phyloP scores from a whole-genome alignment of 164 flowering plant species.

The Cinnamomum chago region DNA sequence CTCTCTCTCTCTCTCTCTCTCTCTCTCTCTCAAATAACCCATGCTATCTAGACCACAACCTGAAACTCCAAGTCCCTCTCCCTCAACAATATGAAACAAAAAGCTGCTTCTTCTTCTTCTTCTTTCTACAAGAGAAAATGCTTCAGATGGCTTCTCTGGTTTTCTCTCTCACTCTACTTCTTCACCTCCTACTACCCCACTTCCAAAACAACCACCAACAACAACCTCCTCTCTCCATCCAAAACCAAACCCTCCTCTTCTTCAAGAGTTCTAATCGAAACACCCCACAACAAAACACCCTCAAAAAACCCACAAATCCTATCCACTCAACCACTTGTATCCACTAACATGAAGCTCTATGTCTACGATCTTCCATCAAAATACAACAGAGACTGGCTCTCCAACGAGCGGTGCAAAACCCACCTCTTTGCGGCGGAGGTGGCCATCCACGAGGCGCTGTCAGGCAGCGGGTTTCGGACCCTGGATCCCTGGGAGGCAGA shows the following conservation, averaged over 20 bases:
- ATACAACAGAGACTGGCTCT: constrained; percentile 70
- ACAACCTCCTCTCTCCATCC: constrained; percentile 15
- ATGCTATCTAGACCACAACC: constrained; percentile 16
- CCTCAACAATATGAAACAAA: constrained; percentile 13
- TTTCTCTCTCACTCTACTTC: constrained; percentile 56
- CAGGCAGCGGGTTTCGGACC: constrained; percentile 50
- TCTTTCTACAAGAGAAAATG: constrained; percentile 17
- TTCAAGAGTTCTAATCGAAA: constrained; percentile 57
- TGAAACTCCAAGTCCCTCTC: constrained; percentile 18
- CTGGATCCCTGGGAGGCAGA: constrained; percentile 76
- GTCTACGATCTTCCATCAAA: constrained; percentile 73
- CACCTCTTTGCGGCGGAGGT: constrained; percentile 93
- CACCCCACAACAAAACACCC: constrained; percentile 16
- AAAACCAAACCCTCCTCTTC: constrained; percentile 20
- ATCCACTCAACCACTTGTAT: neutral
- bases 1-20: neutral
- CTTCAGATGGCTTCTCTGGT: constrained; percentile 69
- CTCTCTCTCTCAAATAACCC: neutral
- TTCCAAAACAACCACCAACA: constrained; percentile 17
- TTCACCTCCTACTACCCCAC: constrained; percentile 51
- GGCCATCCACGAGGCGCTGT: constrained; percentile 67
- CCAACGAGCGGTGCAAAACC: constrained; percentile 57
- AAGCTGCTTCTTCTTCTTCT: constrained; percentile 4
- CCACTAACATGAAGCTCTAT: constrained; percentile 55
- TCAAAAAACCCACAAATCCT: neutral